These are phyloP conservation scores for Blepharisma stoltei DNA, from an alignment of 73 alveolate genomes.

Conservation along the genomic window DNA sequence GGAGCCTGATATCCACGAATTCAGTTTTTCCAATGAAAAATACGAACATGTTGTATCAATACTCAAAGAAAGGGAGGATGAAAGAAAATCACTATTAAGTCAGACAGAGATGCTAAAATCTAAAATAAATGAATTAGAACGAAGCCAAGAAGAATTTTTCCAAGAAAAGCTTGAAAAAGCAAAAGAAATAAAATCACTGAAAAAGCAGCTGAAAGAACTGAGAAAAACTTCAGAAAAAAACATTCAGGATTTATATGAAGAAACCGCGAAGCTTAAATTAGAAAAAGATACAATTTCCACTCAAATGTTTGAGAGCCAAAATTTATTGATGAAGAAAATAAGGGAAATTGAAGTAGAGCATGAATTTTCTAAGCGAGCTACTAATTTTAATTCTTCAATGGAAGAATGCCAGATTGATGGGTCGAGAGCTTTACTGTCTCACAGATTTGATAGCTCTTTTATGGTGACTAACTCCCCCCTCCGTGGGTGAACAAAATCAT, in stretches of 20 bases:
- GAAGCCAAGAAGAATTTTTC: not conserved
- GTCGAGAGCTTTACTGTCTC: no score
- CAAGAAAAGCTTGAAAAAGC: not conserved
- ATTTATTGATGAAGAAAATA: slow-evolving; percentile 5
- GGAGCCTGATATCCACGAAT: not conserved
- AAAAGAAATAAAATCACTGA: not conserved
- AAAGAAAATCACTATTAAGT: not conserved
- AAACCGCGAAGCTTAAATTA: not conserved
- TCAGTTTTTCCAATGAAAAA: slow-evolving; percentile 9
- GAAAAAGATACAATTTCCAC: not conserved
- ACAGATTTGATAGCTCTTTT: no score
- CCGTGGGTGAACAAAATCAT: no score
- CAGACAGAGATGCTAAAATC: not conserved
- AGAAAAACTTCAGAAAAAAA: not conserved
- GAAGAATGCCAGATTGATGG: not conserved
- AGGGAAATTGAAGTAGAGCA: not conserved
- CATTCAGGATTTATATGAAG: not conserved
- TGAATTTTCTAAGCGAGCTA: not conserved
- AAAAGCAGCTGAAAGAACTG: not conserved
- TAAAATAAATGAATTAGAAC: not conserved
- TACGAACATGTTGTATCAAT: not conserved
- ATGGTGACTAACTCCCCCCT: no score
- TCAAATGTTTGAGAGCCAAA: not conserved
- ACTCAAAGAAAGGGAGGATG: not conserved
- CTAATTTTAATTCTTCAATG: not conserved